phyloP scores from a whole-genome alignment of 1,284 basidiomycete genomes.

The Apiotrichum laibachii region DNA sequence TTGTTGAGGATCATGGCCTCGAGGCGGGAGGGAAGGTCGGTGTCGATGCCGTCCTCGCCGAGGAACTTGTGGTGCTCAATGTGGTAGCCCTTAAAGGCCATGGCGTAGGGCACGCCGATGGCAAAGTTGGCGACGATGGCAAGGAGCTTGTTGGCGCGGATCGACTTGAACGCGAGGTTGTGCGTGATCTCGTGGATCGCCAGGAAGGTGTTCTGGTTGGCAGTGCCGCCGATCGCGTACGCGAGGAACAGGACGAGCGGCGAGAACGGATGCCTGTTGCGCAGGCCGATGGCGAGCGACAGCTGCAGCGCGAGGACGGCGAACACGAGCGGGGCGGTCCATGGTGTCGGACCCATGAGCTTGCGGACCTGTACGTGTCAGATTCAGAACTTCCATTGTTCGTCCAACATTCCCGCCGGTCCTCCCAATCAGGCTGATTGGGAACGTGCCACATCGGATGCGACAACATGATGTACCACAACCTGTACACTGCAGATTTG shows the following conservation, averaged over 20 bases:
- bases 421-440: no score
- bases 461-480: no score
- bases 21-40: slow-evolving; percentile 82
- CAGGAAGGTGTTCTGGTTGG: slow-evolving; percentile 95
- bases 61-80: slow-evolving; percentile 89
- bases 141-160: slow-evolving; percentile 78
- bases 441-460: no score
- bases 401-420: no score
- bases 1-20: slow-evolving; percentile 88
- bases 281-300: slow-evolving; percentile 62
- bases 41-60: slow-evolving; percentile 87
- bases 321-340: slow-evolving; percentile 84
- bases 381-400: neutral
- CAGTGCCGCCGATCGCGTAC: slow-evolving; percentile 86
- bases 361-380: slow-evolving; percentile 66
- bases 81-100: slow-evolving; percentile 97
- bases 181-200: slow-evolving; percentile 99
- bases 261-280: slow-evolving; percentile 66
- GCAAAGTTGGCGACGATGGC: slow-evolving; percentile 90
- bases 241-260: slow-evolving; percentile 71
- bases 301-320: slow-evolving; percentile 77
- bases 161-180: slow-evolving; percentile 86
- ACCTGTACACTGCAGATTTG: no score
- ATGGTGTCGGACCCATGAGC: slow-evolving; percentile 89
- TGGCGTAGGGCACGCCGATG: slow-evolving; percentile 91